phyloP scores from a whole-genome alignment of 2,329 filamentous ascomycete species.

The Epichloe gansuensis region DNA sequence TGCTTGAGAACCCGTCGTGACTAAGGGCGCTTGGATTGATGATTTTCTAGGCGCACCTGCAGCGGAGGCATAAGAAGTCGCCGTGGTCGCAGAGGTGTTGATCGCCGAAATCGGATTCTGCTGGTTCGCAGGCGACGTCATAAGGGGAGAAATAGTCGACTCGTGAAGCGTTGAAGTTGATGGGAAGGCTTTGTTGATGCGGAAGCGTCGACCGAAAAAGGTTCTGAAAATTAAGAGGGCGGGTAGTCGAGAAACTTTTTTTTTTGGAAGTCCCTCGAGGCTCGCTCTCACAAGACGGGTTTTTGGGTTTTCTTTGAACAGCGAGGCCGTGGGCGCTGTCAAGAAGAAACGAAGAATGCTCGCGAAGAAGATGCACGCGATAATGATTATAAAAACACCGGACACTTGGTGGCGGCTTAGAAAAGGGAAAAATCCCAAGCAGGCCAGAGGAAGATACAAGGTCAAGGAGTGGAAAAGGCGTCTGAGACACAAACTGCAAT shows the following conservation, averaged over 20 bases:
- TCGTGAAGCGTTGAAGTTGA: slow-evolving; percentile 1
- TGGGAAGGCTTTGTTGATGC: not conserved
- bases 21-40: slow-evolving; percentile 44
- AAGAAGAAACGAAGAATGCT: slow-evolving; percentile 5
- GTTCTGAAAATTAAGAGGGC: slow-evolving; percentile 3
- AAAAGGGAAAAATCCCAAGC: slow-evolving; percentile 7
- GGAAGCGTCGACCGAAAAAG: not conserved
- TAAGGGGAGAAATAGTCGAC: slow-evolving; percentile 23
- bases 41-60: slow-evolving; percentile 51
- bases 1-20: slow-evolving; percentile 42
- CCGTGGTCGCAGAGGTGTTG: slow-evolving; percentile 43
- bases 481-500: slow-evolving; percentile 20
- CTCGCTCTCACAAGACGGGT: slow-evolving; percentile 5
- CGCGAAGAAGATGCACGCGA: slow-evolving; percentile 5
- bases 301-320: not conserved
- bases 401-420: slow-evolving; percentile 13
- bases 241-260: slow-evolving; percentile 4
- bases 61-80: slow-evolving; percentile 55
- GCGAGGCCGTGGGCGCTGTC: not conserved
- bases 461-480: slow-evolving; percentile 18
- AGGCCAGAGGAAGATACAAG: slow-evolving; percentile 13
- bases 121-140: slow-evolving; percentile 48
- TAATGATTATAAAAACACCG: slow-evolving; percentile 3
- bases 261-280: not conserved
- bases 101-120: slow-evolving; percentile 43